Base-by-base conservation (phyloP, 1,139 yeast genomes). In the Kodamaea sp. region DNA sequence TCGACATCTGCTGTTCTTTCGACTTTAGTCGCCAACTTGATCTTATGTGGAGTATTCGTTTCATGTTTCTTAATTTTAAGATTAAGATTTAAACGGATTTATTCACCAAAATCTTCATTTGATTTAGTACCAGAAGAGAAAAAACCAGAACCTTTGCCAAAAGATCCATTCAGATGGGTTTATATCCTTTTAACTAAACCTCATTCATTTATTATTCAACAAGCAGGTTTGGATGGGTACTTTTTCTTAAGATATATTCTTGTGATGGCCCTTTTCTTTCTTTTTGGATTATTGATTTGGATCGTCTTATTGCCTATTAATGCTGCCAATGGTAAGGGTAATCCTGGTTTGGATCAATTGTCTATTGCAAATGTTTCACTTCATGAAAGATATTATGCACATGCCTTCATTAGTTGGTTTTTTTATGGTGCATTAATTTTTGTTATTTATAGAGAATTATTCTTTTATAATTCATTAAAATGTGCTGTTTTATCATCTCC, bases 401-500 rank as follows among this genome's bases (percentile, higher is more conserved):
- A 90, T 57, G 90, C 83, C 2, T 75, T 92, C 44, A 65, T 87
- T 39, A 81, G 92, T 3, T 85, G 95, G 94, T 50, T 79, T 30
- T 86, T 77, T 58, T 87, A 83, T 60, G 89, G 94, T 33, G 59
- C 71, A 31, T 73, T 86, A 39, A 60, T 86, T 31, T 88, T 78
- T 57, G 72, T 84, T 26, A 73, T 89, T 43, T 89, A 87, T 65
- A 70, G 96, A 40, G 98, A 92, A 62, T 68, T 89, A 58, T 78
- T 79, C 48, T 89, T 79, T 62, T 92, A 81, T 65, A 78, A 84
- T 43, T 79, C 94, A 5, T 72, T 88, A 49, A 78, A 95, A 55
- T 85, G 84, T 51, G 94, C 92, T 8, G 84, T 84, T 9, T 74
- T 89, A 44, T 73, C 95, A 6, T 77, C 95, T 25, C 95, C 96